phyloP scores from a whole-genome alignment of 805 yeast species.

The Wickerhamomyces ciferrii region DNA sequence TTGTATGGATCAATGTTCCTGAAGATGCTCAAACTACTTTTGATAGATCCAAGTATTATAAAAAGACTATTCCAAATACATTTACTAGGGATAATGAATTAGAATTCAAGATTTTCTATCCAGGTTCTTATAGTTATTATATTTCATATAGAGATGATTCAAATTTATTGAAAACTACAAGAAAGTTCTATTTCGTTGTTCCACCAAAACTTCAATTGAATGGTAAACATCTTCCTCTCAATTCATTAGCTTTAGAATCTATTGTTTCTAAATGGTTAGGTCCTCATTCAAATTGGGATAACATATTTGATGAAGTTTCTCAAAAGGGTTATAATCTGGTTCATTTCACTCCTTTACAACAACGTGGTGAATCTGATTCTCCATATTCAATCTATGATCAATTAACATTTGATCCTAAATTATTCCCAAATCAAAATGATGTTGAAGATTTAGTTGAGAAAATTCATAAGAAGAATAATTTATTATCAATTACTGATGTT shows the following conservation, averaged over 20 bases:
- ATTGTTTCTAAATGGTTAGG: constrained; percentile 94
- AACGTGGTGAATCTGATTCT: constrained; percentile 84
- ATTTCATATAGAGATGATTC: constrained; percentile 44
- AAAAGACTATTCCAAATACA: constrained; percentile 44
- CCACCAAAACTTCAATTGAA: constrained; percentile 68
- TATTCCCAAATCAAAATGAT: constrained; percentile 52
- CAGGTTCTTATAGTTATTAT: constrained; percentile 81
- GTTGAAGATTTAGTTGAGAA: constrained; percentile 44
- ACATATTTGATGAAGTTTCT: constrained; percentile 53
- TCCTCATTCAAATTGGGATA: constrained; percentile 57
- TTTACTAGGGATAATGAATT: constrained; percentile 62
- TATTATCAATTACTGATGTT: constrained; percentile 82
- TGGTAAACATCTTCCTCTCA: constrained; percentile 57
- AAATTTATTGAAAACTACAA: constrained; percentile 41
- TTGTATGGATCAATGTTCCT: constrained; percentile 72
- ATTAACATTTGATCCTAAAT: constrained; percentile 60
- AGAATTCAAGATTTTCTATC: constrained; percentile 54
- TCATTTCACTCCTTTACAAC: constrained; percentile 91
- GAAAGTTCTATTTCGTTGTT: constrained; percentile 68
- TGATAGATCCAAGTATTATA: constrained; percentile 50
- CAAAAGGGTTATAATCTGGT: constrained; percentile 90
- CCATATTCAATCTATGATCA: constrained; percentile 93
- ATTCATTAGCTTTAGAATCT: constrained; percentile 76
- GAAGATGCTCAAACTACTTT: constrained; percentile 36
- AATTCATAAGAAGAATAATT: constrained; percentile 48